Evolutionary conservation across 768 basidiomycete genomes (phyloP).

Genomic region (Auricularia auricula-judae): DNA sequence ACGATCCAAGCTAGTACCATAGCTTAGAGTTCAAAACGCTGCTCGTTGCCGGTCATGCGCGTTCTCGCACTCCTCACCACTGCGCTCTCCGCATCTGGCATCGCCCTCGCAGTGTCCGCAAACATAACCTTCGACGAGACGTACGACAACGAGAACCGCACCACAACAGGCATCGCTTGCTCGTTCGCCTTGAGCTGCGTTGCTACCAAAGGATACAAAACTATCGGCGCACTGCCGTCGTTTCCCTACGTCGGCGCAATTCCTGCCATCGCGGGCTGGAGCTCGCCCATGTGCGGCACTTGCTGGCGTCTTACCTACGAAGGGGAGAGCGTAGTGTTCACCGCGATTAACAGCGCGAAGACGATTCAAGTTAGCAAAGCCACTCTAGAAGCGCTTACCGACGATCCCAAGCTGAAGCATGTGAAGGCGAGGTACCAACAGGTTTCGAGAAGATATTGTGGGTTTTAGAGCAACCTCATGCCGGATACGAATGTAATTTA

Average conservation of each 20-base stretch:
- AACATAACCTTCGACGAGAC: slow-evolving; percentile 17
- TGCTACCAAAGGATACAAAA: slow-evolving; percentile 21
- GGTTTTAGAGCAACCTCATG: too few relatives aligned
- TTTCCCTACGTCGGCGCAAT: slow-evolving; percentile 30
- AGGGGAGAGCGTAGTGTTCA: slow-evolving; percentile 3
- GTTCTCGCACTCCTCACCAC: not conserved
- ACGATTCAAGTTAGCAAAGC: too few relatives aligned
- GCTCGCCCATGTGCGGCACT: slow-evolving; percentile 17
- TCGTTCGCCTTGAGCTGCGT: slow-evolving; percentile 29
- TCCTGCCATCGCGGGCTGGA: slow-evolving; percentile 17
- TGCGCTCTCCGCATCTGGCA: slow-evolving; percentile 8
- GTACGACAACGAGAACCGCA: slow-evolving; percentile 22
- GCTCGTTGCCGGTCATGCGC: too few relatives aligned
- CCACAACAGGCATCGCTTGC: slow-evolving; percentile 24
- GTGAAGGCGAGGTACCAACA: too few relatives aligned
- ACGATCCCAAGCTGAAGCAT: too few relatives aligned
- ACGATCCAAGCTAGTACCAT: too few relatives aligned
- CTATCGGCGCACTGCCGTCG: slow-evolving; percentile 25
- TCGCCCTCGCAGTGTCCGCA: slow-evolving; percentile 10
- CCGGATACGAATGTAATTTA: too few relatives aligned
- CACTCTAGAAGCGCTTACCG: too few relatives aligned
- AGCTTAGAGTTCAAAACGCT: too few relatives aligned
- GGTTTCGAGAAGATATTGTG: too few relatives aligned
- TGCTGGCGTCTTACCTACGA: slow-evolving; percentile 22
- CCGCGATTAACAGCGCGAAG: too few relatives aligned